Conservation (phyloP, 208 protist species). For the Porcisia hertigi region DNA sequence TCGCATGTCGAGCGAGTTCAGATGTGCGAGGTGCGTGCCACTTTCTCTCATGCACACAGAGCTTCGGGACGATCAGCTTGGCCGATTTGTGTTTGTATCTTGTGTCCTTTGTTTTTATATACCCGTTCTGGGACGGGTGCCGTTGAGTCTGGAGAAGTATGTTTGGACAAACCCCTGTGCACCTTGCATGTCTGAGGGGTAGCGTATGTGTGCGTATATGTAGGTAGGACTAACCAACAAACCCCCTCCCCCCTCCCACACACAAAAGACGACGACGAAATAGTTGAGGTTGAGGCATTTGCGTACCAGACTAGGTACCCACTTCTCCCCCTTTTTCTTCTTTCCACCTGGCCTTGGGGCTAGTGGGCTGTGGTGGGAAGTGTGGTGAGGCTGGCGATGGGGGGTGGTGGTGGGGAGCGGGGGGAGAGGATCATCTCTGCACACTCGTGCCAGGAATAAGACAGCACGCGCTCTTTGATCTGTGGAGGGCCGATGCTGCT, state of each 20-base stretch:
- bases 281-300: neutral
- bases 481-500: neutral
- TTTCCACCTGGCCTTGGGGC: neutral
- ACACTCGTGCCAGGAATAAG: neutral
- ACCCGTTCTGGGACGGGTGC: neutral
- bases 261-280: neutral
- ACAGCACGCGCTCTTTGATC: neutral
- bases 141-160: neutral
- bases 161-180: neutral
- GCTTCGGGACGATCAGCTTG: neutral
- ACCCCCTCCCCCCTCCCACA: no score
- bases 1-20: neutral
- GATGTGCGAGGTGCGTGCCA: neutral
- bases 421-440: neutral
- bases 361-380: neutral
- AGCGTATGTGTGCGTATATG: neutral
- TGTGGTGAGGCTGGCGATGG: constrained; percentile 1
- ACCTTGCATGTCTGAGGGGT: neutral
- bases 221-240: neutral
- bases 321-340: neutral
- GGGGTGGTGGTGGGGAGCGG: neutral
- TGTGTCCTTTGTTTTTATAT: neutral
- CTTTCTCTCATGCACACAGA: neutral
- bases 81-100: neutral
- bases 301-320: neutral